These are phyloP conservation scores for Gentiana dahurica DNA, from an alignment of 257 asterid species.

Conservation along the genomic window DNA sequence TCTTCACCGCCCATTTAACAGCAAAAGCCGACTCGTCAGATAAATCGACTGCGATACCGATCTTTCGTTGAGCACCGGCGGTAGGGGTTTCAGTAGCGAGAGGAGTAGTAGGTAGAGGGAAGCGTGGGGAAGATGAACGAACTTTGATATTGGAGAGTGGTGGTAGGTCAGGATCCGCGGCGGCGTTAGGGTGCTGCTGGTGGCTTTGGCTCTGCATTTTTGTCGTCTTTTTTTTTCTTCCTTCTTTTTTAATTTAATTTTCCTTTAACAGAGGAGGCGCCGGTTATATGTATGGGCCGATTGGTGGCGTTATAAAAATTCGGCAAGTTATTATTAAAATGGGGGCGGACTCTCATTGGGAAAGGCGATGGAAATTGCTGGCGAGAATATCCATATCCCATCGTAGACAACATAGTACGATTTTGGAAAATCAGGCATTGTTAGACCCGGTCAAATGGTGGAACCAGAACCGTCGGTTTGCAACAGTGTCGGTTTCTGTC, in stretches of 20 bases:
- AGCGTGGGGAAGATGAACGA: constrained; percentile 76
- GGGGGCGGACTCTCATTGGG: too few relatives aligned
- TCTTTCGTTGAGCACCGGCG: constrained; percentile 60
- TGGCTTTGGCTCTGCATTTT: constrained; percentile 7
- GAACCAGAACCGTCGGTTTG: too few relatives aligned
- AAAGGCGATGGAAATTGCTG: too few relatives aligned
- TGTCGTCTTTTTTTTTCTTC: constrained; percentile 6
- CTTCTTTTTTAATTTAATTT: neutral
- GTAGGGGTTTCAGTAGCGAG: constrained; percentile 61
- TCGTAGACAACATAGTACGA: too few relatives aligned
- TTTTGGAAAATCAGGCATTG: too few relatives aligned
- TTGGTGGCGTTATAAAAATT: too few relatives aligned
- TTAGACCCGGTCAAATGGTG: too few relatives aligned
- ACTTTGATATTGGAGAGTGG: constrained; percentile 68
- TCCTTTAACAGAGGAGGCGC: too few relatives aligned
- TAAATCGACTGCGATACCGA: constrained; percentile 80
- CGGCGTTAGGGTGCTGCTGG: neutral
- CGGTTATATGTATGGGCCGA: too few relatives aligned
- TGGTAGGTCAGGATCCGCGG: constrained; percentile 73
- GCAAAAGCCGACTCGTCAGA: constrained; percentile 75
- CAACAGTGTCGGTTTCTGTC: too few relatives aligned
- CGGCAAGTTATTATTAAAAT: too few relatives aligned
- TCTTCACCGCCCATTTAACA: constrained; percentile 65
- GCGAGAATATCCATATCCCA: too few relatives aligned
- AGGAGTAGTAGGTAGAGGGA: constrained; percentile 61